Base-by-base conservation (phyloP, 163 green algal species). In the Scenedesmus sp. region DNA sequence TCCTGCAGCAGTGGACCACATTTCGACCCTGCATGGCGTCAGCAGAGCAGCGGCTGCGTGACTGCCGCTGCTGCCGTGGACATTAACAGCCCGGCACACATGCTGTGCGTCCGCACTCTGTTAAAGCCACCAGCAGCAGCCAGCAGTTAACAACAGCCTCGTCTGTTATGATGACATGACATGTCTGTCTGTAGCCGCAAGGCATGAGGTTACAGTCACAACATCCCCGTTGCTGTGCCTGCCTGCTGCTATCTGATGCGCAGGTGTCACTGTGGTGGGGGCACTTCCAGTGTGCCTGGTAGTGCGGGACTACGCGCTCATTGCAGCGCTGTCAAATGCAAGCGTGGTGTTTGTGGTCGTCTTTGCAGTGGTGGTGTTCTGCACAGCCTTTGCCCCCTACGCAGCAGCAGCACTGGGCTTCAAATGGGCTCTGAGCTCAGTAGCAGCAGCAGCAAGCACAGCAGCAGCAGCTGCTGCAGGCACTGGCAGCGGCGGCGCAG, bases 311-410 rank as follows among this genome's bases (percentile, higher is more conserved):
- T 92, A 96, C 13, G 79, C 85, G 1, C 91, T 97, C 59, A 94
- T 98, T 55, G 90, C 94, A 4, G 90, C 94, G 7, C 95, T 98
- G 16, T 96, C 93, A 60, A 95, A 94, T 13, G 92, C 90, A 76
- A 95, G 84, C 9, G 96, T 98, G 23, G 94, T 88, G 57, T 98
- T 98, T 86, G 94, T 97, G 13, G 88, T 96, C 62, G 90, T 97
- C 62, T 98, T 98, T 91, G 94, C 95, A 54, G 81, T 73, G 1
- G 93, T 96, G 15, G 79, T 96, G 2, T 87, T 95, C 4, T 77
- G 96, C 54, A 91, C 95, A 34, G 93, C 94, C 7, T 74, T 95
- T 60, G 62, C 89, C 5, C 92, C 94, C 15, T 59, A 67, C 5
- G 73, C 86, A 18, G 76, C 92, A 15, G 90, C 70, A 60, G 67